Evolutionary conservation across 2,329 filamentous ascomycete genomes (phyloP).

Genomic region (Calycina herbarum): DNA sequence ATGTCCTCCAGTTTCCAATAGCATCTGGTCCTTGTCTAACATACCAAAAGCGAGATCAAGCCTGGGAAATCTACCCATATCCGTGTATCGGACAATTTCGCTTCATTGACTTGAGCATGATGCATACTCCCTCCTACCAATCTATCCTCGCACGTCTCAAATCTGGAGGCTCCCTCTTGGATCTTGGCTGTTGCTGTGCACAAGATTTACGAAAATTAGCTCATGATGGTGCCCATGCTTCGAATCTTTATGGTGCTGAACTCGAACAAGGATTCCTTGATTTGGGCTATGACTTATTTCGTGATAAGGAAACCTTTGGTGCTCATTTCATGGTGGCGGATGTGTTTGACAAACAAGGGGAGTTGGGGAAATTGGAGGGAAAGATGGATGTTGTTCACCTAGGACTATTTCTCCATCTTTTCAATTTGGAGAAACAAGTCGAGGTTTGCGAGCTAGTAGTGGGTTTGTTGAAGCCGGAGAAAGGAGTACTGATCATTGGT

Average conservation of each 20-base stretch:
- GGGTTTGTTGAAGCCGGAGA: constrained; percentile 24
- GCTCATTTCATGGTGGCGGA: constrained; percentile 39
- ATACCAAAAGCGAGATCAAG: constrained; percentile 22
- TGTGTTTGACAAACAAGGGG: constrained; percentile 34
- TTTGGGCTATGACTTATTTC: constrained; percentile 42
- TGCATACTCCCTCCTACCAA: constrained; percentile 17
- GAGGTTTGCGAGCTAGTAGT: constrained; percentile 19
- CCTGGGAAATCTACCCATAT: constrained; percentile 27
- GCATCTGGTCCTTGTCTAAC: background rate
- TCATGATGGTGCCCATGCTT: constrained; percentile 39
- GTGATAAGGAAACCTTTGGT: constrained; percentile 36
- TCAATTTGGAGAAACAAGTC: constrained; percentile 41
- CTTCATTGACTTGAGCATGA: constrained; percentile 26
- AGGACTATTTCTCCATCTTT: constrained; percentile 46
- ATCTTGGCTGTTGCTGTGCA: constrained; percentile 43
- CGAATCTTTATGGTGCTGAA: constrained; percentile 38
- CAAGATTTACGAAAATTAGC: constrained; percentile 42
- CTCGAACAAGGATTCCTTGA: constrained; percentile 38
- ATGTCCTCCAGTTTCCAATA: background rate
- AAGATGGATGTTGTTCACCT: constrained; percentile 44
- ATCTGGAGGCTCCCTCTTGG: constrained; percentile 32
- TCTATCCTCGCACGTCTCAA: constrained; percentile 22
- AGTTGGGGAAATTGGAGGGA: constrained; percentile 39
- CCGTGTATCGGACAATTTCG: constrained; percentile 30
- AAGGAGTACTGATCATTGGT: constrained; percentile 17